A percentile compares a stretch with the other conserved stretches of the same genome.
These are phyloP conservation scores for Gossypium davidsonii DNA, from an alignment of 441 rosid genomes.

Conservation along the genomic window DNA sequence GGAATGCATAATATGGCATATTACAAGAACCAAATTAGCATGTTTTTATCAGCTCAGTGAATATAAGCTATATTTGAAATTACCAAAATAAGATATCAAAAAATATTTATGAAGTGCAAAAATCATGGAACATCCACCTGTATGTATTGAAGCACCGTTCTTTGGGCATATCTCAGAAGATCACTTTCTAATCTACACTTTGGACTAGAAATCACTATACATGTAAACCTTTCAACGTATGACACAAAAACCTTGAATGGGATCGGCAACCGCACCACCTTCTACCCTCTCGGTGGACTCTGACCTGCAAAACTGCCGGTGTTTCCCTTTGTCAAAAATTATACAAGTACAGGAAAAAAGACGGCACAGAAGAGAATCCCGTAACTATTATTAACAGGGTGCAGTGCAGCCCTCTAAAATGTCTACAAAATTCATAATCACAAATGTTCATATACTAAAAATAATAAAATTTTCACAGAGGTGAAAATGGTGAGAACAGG, in stretches of 20 bases:
- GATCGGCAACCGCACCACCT: slow-evolving; percentile 18
- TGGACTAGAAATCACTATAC: slow-evolving; percentile 32
- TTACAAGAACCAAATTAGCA: slow-evolving; percentile 3
- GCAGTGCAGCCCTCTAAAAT: not conserved
- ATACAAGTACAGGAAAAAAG: not conserved
- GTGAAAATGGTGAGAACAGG: not conserved
- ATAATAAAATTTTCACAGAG: not conserved
- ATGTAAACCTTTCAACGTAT: slow-evolving; percentile 18
- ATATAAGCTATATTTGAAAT: slow-evolving; percentile 19
- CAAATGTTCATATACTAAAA: not conserved
- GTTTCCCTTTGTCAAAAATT: slow-evolving; percentile 5
- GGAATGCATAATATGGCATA: not conserved
- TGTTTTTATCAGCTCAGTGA: slow-evolving; percentile 10
- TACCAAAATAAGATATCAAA: slow-evolving; percentile 12
- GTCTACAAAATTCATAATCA: not conserved
- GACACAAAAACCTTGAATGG: not conserved
- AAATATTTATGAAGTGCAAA: slow-evolving; percentile 15
- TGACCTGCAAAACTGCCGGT: slow-evolving; percentile 25
- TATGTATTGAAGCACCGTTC: slow-evolving; percentile 13
- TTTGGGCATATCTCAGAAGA: slow-evolving; percentile 13
- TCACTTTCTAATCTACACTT: slow-evolving; percentile 25
- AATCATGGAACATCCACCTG: slow-evolving; percentile 18
- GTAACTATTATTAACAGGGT: not conserved
- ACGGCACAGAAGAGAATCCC: not conserved
- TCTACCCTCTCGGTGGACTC: slow-evolving; percentile 10